phyloP scores from a whole-genome alignment of 768 basidiomycete species.

The Sistotremastrum niveocremeum region DNA sequence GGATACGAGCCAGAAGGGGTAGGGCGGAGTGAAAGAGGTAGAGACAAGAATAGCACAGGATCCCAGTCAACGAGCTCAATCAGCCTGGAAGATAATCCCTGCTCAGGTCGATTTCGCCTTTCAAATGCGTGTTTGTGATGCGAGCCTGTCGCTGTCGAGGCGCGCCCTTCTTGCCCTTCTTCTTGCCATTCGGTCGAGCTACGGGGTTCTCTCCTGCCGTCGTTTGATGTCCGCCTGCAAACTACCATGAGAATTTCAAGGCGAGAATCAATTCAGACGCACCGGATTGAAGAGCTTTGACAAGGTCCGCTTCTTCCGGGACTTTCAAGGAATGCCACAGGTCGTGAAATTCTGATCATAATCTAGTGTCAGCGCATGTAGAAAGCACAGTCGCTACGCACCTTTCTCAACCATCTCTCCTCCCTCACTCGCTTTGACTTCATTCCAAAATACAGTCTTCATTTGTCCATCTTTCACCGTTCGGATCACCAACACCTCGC shows the following conservation, averaged over 20 bases:
- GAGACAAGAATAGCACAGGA: no score
- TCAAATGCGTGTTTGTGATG: constrained; percentile 82
- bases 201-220: constrained; percentile 50
- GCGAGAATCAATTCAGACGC: constrained; percentile 10
- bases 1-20: no score
- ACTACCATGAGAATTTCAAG: neutral
- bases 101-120: constrained; percentile 65
- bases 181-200: constrained; percentile 48
- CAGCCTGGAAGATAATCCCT: no score
- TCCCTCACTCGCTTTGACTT: constrained; percentile 66
- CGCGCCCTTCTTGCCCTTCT: constrained; percentile 68
- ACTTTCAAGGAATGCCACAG: constrained; percentile 79
- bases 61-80: no score
- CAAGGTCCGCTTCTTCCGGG: constrained; percentile 74
- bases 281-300: constrained; percentile 68
- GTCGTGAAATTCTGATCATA: constrained; percentile 60
- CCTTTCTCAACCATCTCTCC: constrained; percentile 73
- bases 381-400: constrained; percentile 18
- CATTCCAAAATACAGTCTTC: constrained; percentile 84
- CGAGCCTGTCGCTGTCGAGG: constrained; percentile 63
- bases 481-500: constrained; percentile 78
- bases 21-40: no score
- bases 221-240: constrained; percentile 64
- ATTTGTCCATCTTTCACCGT: constrained; percentile 72
- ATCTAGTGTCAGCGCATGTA: neutral